Evolutionary conservation across 331 rosid species (phyloP), one percentile per base, ranked within the genome.

Genomic region (Spiraea crenata): DNA sequence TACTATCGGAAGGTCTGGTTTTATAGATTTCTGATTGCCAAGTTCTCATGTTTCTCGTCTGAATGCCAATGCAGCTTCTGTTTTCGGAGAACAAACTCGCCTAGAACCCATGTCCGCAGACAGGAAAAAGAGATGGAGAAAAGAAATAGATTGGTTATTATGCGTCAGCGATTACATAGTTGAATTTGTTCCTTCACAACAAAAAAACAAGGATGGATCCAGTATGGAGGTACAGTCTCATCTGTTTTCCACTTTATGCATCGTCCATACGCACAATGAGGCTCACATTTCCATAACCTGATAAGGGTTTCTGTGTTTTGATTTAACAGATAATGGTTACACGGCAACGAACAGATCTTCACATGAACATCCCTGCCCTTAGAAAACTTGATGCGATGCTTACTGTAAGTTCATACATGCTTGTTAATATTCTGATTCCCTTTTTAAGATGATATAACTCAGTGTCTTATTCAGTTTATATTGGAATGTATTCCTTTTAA

Each of bases 381-480:
- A 77, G 87, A 65, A 95, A 89, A 84, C 96, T 95, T 44, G 98
- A 95, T 66, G 79, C 93, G 5, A 91, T 95, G 99, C 91, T 95
- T 56, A 78, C 78, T 58, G 99, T 95, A 89, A 86, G 90, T 71
- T 63, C 42, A 45, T 60, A 52, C 64, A 25, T 74, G 44, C 38
- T 72, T 19, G 20, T 37, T 11, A 38, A 45, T 15, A 3, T 56
- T 19, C 34, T 60, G 51, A 25, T 38, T 57, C 13, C 69, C 44
- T 20, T 52, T 67, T 38, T 0, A 45, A 55, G 9, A 5, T 46
- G 2, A 25, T 39, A 8, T 37, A 50, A 55, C 39, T 56, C 14
- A 56, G n/a, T 17, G 50, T 62, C 4, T 37, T 4, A 8, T 40
- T 31, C 34, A 8, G 15, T 55, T 69, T 40, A 5, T 37, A 45